Evolutionary conservation across 805 yeast genomes (phyloP).

Genomic region (Hanseniaspora pseudoguilliermondii): DNA sequence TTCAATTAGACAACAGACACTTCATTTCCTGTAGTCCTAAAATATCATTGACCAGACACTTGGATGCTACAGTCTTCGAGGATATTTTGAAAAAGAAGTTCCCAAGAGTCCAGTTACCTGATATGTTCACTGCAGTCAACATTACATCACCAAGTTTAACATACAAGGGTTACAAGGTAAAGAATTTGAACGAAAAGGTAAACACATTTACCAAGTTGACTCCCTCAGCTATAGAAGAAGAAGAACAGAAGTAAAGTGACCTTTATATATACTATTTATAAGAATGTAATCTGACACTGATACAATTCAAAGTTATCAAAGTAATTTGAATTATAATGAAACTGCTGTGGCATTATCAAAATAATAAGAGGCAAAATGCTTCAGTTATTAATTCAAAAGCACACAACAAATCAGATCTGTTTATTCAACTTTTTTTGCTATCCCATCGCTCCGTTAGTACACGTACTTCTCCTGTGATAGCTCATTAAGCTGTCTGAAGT

Average conservation of each 20-base stretch:
- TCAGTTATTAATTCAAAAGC: neutral
- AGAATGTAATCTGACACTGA: constrained; percentile 12
- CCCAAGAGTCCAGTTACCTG: constrained; percentile 77
- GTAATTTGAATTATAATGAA: neutral
- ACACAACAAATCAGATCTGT: neutral
- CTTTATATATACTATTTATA: neutral
- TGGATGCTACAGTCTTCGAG: constrained; percentile 79
- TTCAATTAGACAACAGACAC: constrained; percentile 89
- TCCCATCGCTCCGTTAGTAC: constrained; percentile 15
- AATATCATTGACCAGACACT: constrained; percentile 76
- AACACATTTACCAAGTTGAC: constrained; percentile 1
- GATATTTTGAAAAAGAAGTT: constrained; percentile 72
- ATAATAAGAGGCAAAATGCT: neutral
- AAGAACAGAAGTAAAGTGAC: constrained; percentile 1
- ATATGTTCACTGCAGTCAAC: constrained; percentile 79
- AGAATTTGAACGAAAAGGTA: neutral
- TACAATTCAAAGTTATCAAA: neutral
- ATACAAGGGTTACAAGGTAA: constrained; percentile 18
- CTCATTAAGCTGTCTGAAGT: neutral
- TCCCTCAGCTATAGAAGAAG: constrained; percentile 9
- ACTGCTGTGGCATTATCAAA: neutral
- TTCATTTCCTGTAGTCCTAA: constrained; percentile 93
- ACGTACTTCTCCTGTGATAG: constrained; percentile 11
- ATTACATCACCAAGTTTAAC: constrained; percentile 51
- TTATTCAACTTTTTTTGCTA: neutral